Evolutionary conservation across 2,329 filamentous ascomycete species (phyloP), one percentile per base, ranked within the genome.

Genomic region (Cercospora sesami): DNA sequence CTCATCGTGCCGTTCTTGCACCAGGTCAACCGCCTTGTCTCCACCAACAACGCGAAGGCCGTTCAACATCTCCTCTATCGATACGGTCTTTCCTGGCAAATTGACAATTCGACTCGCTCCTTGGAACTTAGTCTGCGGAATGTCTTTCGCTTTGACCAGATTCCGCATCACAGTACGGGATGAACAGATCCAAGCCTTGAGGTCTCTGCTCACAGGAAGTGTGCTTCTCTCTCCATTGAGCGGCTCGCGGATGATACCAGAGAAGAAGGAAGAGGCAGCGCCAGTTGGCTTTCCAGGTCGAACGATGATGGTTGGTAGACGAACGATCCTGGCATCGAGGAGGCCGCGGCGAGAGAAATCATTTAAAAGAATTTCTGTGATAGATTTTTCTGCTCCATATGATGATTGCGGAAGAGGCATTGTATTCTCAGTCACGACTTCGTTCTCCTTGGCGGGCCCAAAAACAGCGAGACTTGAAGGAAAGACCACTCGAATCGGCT

Each of bases 191-290:
- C 63, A 65, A 8, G 55, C 53, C 39, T 65, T 60, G 16, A 65
- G 39, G 36, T 48, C 28, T 26, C 57, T 42, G 23, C 18, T 45
- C 0, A 65, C 63, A 9, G 63, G 63, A n/a, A 65, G 39, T 45
- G 48, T n/a, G 10, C 45, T 48, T 3, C 12, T n/a, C 45, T 70
- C 68, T 14, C 66, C 66, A 26, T 60, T 68, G 2, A 68, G 48
- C 6, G 82, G 82, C 74, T 84, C 82, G 4, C 82, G 78, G 62
- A 84, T 80, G 26, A 83, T 83, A 18, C 82, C 81, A 57, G 80
- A 82, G 9, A 80, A 79, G 63, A 83, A 83, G 45, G 80, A 82
- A 63, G 80, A 82, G 10, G 81, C 82, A 10, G 82, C 82, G 60
- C 80, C 81, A 0, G 80, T 82, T 0, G 82, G 82, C 60, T 77